Conservation (phyloP, 805 yeast genomes). For the Monosporozyma unispora region DNA sequence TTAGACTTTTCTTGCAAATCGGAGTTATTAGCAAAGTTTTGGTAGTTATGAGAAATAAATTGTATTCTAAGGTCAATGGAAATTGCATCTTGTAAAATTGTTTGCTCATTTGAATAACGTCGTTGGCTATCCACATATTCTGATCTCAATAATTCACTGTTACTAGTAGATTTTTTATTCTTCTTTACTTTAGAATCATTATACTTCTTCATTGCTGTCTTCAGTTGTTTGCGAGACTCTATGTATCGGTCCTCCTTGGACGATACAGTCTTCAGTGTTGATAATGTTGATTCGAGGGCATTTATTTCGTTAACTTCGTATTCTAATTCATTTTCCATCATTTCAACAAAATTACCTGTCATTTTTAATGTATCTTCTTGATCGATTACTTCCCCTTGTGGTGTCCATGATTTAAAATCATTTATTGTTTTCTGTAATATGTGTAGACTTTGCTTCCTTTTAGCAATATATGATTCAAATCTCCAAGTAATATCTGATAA, state of each 20-base stretch:
- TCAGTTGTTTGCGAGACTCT: background rate
- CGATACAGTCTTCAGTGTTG: conserved; percentile 7
- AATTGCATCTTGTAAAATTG: conserved; percentile 19
- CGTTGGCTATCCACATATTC: conserved; percentile 15
- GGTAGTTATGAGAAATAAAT: conserved; percentile 19
- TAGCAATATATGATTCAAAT: background rate
- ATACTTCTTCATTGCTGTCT: conserved; percentile 12
- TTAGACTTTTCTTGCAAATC: conserved; percentile 20
- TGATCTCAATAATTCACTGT: conserved; percentile 21
- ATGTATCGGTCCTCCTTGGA: conserved; percentile 18
- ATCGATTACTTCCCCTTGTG: background rate
- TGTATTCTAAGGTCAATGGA: conserved; percentile 18
- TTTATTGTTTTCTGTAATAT: background rate
- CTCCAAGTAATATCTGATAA: background rate
- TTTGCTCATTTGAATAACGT: conserved; percentile 13
- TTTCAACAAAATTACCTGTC: background rate
- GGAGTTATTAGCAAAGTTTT: conserved; percentile 16
- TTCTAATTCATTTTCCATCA: background rate
- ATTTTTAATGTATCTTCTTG: background rate
- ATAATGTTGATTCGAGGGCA: background rate
- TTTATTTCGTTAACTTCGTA: background rate
- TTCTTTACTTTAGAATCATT: background rate
- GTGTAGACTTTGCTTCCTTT: background rate
- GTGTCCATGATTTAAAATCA: background rate
- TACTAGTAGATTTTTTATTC: conserved; percentile 9